Percentiles rank a stretch among this genome's conserved stretches.
These are phyloP conservation scores for Xylona heveae DNA, from an alignment of 495 filamentous ascomycete species.

Conservation along the genomic window DNA sequence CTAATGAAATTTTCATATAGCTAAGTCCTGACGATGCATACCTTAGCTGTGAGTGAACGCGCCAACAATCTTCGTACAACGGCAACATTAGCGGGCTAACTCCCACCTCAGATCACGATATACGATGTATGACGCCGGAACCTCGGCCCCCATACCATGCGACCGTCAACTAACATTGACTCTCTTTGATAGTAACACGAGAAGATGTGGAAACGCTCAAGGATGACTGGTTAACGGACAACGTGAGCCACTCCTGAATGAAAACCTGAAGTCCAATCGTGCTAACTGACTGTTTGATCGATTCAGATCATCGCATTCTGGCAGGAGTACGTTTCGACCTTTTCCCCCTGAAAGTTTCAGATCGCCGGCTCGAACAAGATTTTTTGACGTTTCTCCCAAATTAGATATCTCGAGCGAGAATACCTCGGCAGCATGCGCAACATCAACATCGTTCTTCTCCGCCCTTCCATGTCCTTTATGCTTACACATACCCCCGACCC, in stretches of 20 bases:
- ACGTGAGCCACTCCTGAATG: slow-evolving; percentile 32
- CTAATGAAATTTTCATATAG: slow-evolving; percentile 14
- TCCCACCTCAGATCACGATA: slow-evolving; percentile 36
- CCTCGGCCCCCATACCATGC: slow-evolving; percentile 1
- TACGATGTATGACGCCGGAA: slow-evolving; percentile 33
- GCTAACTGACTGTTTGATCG: slow-evolving; percentile 6
- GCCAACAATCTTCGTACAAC: background rate
- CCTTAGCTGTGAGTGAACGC: slow-evolving; percentile 38
- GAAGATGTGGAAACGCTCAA: slow-evolving; percentile 77
- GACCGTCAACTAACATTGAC: slow-evolving; percentile 6
- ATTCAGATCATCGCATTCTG: slow-evolving; percentile 76
- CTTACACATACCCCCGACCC: slow-evolving; percentile 67
- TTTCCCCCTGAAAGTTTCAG: slow-evolving; percentile 1
- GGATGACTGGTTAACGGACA: slow-evolving; percentile 96
- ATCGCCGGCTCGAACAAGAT: slow-evolving; percentile 6
- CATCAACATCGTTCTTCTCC: slow-evolving; percentile 75
- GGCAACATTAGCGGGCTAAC: background rate
- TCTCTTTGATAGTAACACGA: slow-evolving; percentile 40
- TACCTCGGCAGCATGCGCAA: slow-evolving; percentile 50
- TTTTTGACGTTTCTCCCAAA: background rate
- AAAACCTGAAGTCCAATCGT: slow-evolving; percentile 1
- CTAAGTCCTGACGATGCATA: slow-evolving; percentile 49
- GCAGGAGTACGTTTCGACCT: slow-evolving; percentile 57
- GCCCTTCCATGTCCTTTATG: slow-evolving; percentile 86
- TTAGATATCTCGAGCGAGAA: slow-evolving; percentile 77